phyloP scores from a whole-genome alignment of 179 eudicot genomes.

The Gypsophila paniculata region DNA sequence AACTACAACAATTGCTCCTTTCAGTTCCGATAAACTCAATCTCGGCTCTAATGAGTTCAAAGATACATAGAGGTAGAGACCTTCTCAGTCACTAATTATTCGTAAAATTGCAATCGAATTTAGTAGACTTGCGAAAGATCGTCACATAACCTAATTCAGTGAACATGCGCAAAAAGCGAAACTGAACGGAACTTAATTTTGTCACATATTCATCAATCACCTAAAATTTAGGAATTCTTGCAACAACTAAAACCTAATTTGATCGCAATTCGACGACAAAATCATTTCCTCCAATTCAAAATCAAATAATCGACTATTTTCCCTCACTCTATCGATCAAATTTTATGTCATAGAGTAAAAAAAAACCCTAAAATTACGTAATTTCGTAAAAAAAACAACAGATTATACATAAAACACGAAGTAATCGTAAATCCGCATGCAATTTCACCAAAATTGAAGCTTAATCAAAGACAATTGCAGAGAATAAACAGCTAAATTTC shows the following conservation, averaged over 20 bases:
- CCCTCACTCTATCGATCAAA: neutral
- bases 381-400: neutral
- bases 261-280: neutral
- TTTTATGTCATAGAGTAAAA: neutral
- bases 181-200: neutral
- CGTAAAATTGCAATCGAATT: neutral
- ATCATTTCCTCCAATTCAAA: neutral
- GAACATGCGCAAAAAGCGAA: neutral
- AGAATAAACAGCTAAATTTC: neutral
- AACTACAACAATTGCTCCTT: neutral
- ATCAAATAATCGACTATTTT: neutral
- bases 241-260: neutral
- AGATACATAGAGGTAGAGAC: neutral
- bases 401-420: neutral
- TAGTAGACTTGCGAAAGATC: neutral
- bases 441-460: neutral
- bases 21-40: neutral
- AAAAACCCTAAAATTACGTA: neutral
- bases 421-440: neutral
- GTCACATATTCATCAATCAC: neutral
- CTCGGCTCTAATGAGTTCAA: too few relatives aligned
- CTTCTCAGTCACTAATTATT: neutral
- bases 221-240: neutral
- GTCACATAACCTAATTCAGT: neutral
- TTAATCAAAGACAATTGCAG: neutral